Conservation (phyloP, 495 filamentous ascomycete genomes). For the Penicillium waksmanii region DNA sequence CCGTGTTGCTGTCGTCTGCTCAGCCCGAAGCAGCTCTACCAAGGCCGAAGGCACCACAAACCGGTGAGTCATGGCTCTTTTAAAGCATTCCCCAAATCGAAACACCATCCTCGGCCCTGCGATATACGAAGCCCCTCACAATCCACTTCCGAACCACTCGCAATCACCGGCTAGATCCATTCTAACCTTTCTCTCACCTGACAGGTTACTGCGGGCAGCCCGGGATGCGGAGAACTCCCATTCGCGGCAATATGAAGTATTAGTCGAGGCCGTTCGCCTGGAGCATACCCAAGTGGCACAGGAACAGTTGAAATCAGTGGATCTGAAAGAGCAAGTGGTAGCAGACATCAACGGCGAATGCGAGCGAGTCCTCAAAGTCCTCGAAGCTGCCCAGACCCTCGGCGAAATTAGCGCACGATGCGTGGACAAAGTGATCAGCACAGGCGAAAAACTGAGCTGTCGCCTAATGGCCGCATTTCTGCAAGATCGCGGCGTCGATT, state of each 20-base stretch:
- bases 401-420: slow-evolving; percentile 77
- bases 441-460: slow-evolving; percentile 93
- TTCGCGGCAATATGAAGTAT: slow-evolving; percentile 63
- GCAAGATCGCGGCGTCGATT: slow-evolving; percentile 73
- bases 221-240: slow-evolving; percentile 66
- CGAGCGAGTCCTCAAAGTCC: slow-evolving; percentile 57
- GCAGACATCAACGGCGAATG: slow-evolving; percentile 76
- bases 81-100: no score
- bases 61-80: slow-evolving; percentile 64
- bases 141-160: background rate
- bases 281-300: slow-evolving; percentile 74
- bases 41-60: slow-evolving; percentile 94
- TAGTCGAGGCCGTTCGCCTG: slow-evolving; percentile 73
- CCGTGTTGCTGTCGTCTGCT: slow-evolving; percentile 87
- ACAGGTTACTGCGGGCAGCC: slow-evolving; percentile 70
- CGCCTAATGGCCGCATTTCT: slow-evolving; percentile 82
- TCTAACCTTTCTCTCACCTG: slow-evolving; percentile 7
- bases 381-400: slow-evolving; percentile 62
- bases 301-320: slow-evolving; percentile 59
- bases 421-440: slow-evolving; percentile 88
- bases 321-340: slow-evolving; percentile 60
- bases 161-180: background rate
- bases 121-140: no score
- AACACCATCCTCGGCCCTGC: background rate
- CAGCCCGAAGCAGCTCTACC: slow-evolving; percentile 85